Base-by-base conservation (phyloP, 805 yeast genomes). In the Henningerozyma blattae region DNA sequence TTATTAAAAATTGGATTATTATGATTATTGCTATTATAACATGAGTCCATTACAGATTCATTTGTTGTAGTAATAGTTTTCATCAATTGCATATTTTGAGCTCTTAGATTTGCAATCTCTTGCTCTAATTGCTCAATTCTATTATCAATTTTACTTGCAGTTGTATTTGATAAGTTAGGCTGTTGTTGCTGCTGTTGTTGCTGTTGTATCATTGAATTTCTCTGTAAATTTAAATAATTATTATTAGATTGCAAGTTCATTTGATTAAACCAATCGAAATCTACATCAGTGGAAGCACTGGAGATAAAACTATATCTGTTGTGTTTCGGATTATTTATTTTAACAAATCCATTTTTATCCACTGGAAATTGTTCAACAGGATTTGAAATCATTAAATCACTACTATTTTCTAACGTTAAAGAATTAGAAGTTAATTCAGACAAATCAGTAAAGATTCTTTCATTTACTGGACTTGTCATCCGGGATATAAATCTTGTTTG, bases 221-320 rank as follows among this genome's bases (percentile, higher is more conserved):
- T 32, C n/a, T 31, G 31, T 38, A 31, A 27, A 18, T 28, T 28
- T 18, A 31, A 22, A 14, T 14, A 10, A 7, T 10, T 7, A 26
- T 13, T 26, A 15, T 27, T 27, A 2, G 25, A 19, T 18, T 34
- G 37, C 15, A 29, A 33, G 27, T 34, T 32, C 9, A 34, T 13
- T 27, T 33, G 36, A 20, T 36, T 31, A 28, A 30, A 36, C 36
- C 36, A 33, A 24, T 36, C 39, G 27, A 36, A 32, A 29, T 51
- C 56, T 29, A 42, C 48, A 30, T 51, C 56, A 1, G 56, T 51
- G 2, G 56, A 51, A 4, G 53, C 43, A 3, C 54, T 48, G 3
- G 59, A 54, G 7, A 54, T 51, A 31, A 51, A 52, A 39, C 59
- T 54, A 30, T 48, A 50, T 36, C 60, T 44, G 36, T 52, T 47